Evolutionary conservation across 176 grass and related monocot species (phyloP), one percentile per base, ranked within the genome.

Genomic region (Juncus effusus): DNA sequence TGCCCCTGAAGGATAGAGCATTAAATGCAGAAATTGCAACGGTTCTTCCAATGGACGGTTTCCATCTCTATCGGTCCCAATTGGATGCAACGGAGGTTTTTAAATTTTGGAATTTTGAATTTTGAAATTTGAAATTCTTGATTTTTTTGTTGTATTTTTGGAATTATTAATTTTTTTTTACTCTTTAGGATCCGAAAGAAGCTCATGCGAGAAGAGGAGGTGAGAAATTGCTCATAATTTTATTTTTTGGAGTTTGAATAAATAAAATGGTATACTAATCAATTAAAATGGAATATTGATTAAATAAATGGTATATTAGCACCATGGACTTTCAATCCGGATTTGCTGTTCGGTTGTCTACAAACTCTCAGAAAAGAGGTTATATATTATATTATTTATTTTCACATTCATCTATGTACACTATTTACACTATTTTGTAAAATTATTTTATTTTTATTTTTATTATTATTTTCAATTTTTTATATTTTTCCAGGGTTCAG

Each of bases 191-290:
- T 89, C 88, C 85, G 67, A 83, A 86, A 42, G 93, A 97, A 89
- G 88, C 88, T 62, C 85, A 97, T 82, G 93, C 93, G 79, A 88
- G 92, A 89, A 89, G 93, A 83, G 93, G 93, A 91, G 88, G 93
- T 92, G 52, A 80, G 16, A 57, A 51, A 66, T 11, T 37, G 1
- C 9, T 39, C 71, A 37, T 35, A 63, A 45, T 72, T 47, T 13
- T 69, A 59, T 70, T 10, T 76, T 47, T 42, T 53, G 40, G 65
- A 44, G 8, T 65, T 39, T 64, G 28, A 75, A 54, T 50, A 15
- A 7, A 67, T 63, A 35, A 73, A 74, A 28, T 28, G 19, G 19
- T 73, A 73, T 39, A 54, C 65, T 69, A 36, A 69, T 13, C 38
- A 10, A 28, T 67, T 36, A 67, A 53, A 56, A 13, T 4, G 35